A percentile compares a stretch with the other conserved stretches of the same genome.
phyloP scores from a whole-genome alignment of 176 grass and related monocot genomes.

The Bonia amplexicaulis region DNA sequence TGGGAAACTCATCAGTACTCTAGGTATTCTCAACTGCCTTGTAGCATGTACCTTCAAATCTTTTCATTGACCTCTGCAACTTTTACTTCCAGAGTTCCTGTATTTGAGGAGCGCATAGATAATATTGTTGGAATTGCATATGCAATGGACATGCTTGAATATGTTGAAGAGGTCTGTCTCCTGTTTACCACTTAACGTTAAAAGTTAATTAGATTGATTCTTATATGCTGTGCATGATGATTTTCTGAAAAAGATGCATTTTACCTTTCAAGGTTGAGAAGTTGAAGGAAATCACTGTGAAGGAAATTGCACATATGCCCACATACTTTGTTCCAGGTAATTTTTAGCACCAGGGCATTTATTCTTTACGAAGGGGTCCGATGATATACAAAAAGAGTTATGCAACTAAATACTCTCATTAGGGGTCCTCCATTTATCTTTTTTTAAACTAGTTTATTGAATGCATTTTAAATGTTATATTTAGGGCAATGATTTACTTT shows the following conservation, averaged over 20 bases:
- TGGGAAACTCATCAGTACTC: slow-evolving; percentile 97
- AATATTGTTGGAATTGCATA: slow-evolving; percentile 99
- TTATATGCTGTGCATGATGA: background rate
- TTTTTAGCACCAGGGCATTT: background rate
- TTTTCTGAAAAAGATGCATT: slow-evolving; percentile 35
- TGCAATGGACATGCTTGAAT: slow-evolving; percentile 99
- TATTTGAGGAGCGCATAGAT: slow-evolving; percentile 98
- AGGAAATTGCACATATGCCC: slow-evolving; percentile 78
- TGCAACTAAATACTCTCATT: background rate
- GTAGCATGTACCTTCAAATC: slow-evolving; percentile 12
- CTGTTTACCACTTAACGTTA: background rate
- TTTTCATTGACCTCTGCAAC: slow-evolving; percentile 15
- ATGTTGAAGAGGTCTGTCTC: slow-evolving; percentile 68
- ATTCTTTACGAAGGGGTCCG: background rate
- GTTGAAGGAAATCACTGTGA: slow-evolving; percentile 80
- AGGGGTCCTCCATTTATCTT: background rate
- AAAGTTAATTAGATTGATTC: background rate
- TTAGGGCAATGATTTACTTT: background rate
- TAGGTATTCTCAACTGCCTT: slow-evolving; percentile 50
- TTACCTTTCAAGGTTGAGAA: slow-evolving; percentile 82
- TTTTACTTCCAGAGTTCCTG: slow-evolving; percentile 83
- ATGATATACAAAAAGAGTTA: background rate
- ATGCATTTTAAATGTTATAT: background rate
- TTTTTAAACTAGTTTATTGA: background rate
- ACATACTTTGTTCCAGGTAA: slow-evolving; percentile 97